Conservation (phyloP, 305 asterid species). For the Plantago lanceolata region DNA sequence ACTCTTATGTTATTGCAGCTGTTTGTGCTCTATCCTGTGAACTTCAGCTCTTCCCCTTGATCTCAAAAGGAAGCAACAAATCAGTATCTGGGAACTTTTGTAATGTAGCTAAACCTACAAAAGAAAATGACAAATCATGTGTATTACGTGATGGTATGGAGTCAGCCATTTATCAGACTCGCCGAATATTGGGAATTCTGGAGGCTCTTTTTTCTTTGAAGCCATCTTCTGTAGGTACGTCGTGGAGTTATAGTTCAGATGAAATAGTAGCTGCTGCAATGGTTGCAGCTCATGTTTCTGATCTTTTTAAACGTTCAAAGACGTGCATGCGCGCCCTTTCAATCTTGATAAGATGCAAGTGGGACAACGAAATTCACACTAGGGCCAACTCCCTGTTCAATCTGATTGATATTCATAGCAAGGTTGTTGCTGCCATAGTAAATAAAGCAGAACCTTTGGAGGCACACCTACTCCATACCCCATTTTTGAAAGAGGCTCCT, state of each 20-base stretch:
- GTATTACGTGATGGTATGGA: constrained; percentile 63
- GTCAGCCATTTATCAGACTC: constrained; percentile 86
- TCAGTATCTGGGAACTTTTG: constrained; percentile 30
- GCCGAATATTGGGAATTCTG: constrained; percentile 74
- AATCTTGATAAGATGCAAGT: constrained; percentile 73
- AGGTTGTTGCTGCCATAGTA: constrained; percentile 87
- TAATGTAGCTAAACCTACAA: constrained; percentile 41
- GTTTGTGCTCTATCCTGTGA: constrained; percentile 97
- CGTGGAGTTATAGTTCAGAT: constrained; percentile 91
- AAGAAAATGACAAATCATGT: constrained; percentile 40
- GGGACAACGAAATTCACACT: constrained; percentile 85
- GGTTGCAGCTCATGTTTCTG: constrained; percentile 99
- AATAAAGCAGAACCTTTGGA: constrained; percentile 92
- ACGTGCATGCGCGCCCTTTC: constrained; percentile 94
- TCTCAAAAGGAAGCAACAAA: constrained; percentile 54
- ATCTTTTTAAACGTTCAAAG: constrained; percentile 84
- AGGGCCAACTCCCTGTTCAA: constrained; percentile 88
- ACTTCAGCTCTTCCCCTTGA: constrained; percentile 84
- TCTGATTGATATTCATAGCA: constrained; percentile 89
- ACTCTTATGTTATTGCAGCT: constrained; percentile 97
- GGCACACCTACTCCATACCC: constrained; percentile 67
- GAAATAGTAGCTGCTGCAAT: constrained; percentile 99
- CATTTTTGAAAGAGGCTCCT: constrained; percentile 42
- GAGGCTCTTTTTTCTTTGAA: constrained; percentile 97
- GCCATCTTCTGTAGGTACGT: constrained; percentile 90